These are phyloP conservation scores for Populus tremula DNA, from an alignment of 345 rosid species.

Conservation along the genomic window DNA sequence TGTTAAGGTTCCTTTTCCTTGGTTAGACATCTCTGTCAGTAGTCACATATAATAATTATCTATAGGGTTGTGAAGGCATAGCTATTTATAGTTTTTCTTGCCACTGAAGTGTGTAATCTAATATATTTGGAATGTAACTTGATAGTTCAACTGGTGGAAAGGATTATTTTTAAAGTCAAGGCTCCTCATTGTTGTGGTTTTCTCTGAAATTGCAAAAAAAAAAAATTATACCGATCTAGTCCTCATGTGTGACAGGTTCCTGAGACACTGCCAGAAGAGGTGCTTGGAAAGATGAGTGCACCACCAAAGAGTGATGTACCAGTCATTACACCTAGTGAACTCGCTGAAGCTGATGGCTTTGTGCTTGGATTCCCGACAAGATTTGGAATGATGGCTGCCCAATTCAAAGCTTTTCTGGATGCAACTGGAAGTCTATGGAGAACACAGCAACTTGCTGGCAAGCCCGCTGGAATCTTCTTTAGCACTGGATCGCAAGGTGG, in stretches of 20 bases:
- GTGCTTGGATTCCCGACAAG: conserved; percentile 92
- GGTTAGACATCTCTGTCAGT: neutral
- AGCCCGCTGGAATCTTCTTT: conserved; percentile 91
- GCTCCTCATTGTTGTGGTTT: neutral
- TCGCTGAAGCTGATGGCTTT: conserved; percentile 92
- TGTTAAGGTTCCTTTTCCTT: neutral
- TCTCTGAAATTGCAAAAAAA: neutral
- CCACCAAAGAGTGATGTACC: conserved; percentile 88
- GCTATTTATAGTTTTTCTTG: neutral
- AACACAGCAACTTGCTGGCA: conserved; percentile 86
- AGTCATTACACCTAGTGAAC: conserved; percentile 62
- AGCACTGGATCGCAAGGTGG: conserved; percentile 99
- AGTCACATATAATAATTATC: neutral
- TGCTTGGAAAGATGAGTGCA: conserved; percentile 81
- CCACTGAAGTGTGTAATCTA: neutral
- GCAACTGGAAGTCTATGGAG: conserved; percentile 94
- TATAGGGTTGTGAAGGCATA: neutral
- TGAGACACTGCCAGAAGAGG: conserved; percentile 78
- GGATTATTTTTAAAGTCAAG: neutral
- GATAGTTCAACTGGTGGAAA: neutral
- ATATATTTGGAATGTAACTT: neutral
- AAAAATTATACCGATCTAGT: neutral
- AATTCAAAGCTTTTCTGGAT: conserved; percentile 87
- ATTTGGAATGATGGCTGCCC: conserved; percentile 97
- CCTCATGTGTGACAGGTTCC: conserved; percentile 52